Evolutionary conservation across 2,329 filamentous ascomycete genomes (phyloP), one percentile per base, ranked within the genome.

Genomic region (Davidsoniella eucalypti): DNA sequence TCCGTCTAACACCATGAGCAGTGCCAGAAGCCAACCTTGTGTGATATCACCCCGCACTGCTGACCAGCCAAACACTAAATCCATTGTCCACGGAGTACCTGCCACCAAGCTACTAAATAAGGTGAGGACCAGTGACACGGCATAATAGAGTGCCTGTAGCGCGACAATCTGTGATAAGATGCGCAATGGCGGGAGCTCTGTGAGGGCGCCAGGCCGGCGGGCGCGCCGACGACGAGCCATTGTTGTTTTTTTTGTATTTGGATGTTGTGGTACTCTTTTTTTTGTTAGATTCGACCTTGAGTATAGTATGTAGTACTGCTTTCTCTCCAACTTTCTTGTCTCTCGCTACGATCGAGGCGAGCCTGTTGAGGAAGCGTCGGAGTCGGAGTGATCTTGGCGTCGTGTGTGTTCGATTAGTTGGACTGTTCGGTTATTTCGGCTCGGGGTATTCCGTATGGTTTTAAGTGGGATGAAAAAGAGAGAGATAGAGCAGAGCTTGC

Each of bases 31-130:
- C 74, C 75, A 80, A 8, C 76, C 76, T 55, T 75, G 70, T 8
- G 76, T 78, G 16, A 72, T 79, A 63, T 80, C 76, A 37, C 73
- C 76, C 55, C 75, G 69, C 52, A 80, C 64, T n/a, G 65, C 62
- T 36, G 69, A 65, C 75, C 76, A 79, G 50, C 73, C 73, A 52
- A 80, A 71, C 12, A 80, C 62, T 53, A 79, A 62, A 56, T 74
- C 69, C 6, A 72, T 56, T 49, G 64, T 67, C 58, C 80, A 79
- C 2, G 64, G 59, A 25, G 69, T 65, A 29, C 77, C 77, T n/a
- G 73, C 69, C 17, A 78, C 72, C 38, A 79, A 69, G 10, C 72
- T 65, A 8, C 72, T 75, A 63, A 80, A 80, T 52, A 77, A 64
- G 60, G 75, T 69, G 40, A 78, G 65, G 9, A 75, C 61, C 29